Conservation (phyloP, 2,329 filamentous ascomycete species). For the Diaporthe citri region DNA sequence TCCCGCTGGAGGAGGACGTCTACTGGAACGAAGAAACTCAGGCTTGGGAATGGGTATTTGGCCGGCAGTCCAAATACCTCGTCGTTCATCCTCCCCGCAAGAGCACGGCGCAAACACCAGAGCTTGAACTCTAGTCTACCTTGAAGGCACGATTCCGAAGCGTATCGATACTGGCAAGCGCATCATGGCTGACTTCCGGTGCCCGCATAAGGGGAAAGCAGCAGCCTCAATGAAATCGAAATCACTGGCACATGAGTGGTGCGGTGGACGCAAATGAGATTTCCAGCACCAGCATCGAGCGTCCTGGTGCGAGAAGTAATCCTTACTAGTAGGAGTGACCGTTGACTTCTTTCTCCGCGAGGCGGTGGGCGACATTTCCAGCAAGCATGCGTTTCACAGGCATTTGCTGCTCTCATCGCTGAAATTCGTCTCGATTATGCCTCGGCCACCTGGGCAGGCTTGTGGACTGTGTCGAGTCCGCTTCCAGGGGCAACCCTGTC, state of each 20-base stretch:
- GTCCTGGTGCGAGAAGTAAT: not conserved
- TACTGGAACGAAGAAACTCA: conserved; percentile 56
- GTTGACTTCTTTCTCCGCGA: not conserved
- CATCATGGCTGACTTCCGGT: not conserved
- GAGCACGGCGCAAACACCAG: not conserved
- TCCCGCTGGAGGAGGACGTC: conserved; percentile 64
- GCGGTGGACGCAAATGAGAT: not conserved
- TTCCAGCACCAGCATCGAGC: not conserved
- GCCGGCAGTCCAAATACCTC: conserved; percentile 60
- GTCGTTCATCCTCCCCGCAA: conserved; percentile 45
- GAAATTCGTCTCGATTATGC: not conserved
- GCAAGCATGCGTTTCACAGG: not conserved
- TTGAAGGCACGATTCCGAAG: not conserved
- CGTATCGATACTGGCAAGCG: not conserved
- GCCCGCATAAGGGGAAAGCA: no score
- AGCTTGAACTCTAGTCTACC: not conserved
- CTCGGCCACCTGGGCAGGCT: conserved; percentile 28
- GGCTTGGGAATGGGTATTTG: conserved; percentile 63
- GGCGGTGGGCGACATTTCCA: not conserved
- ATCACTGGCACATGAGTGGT: not conserved
- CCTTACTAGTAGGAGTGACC: not conserved
- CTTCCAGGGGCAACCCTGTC: conserved; percentile 25
- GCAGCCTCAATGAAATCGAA: not conserved
- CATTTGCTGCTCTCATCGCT: not conserved
- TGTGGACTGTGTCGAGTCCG: not conserved